phyloP scores from a whole-genome alignment of 805 yeast genomes.

The Torulaspora quercuum region DNA sequence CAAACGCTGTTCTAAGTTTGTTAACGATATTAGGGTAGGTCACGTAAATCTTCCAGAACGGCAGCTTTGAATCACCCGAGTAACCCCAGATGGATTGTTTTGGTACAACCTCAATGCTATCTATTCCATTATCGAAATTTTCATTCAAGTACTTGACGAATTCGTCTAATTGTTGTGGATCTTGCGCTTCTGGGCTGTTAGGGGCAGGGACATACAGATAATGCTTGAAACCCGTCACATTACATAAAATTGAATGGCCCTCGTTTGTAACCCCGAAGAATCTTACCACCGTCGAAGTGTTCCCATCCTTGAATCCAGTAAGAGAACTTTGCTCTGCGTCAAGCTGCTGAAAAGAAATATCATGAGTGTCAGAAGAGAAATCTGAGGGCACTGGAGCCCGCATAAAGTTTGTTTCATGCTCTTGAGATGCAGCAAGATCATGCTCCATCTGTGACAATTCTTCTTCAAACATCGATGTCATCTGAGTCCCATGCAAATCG shows the following conservation, averaged over 20 bases:
- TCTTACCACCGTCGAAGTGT: constrained; percentile 57
- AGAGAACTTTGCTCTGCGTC: constrained; percentile 84
- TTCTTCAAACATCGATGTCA: constrained; percentile 30
- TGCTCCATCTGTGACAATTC: constrained; percentile 35
- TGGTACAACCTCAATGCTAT: constrained; percentile 57
- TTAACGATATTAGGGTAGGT: constrained; percentile 64
- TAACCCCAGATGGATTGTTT: constrained; percentile 95
- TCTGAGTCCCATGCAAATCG: constrained; percentile 23
- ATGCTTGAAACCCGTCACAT: constrained; percentile 83
- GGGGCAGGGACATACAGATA: constrained; percentile 93
- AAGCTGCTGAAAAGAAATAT: constrained; percentile 79
- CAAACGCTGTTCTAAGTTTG: constrained; percentile 74
- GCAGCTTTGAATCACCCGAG: constrained; percentile 69
- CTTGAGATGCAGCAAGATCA: constrained; percentile 27
- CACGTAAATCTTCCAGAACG: constrained; percentile 72
- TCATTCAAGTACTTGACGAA: constrained; percentile 47
- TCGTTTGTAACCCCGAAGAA: constrained; percentile 89
- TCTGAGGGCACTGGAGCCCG: constrained; percentile 55
- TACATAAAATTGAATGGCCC: constrained; percentile 87
- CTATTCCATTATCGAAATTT: constrained; percentile 53
- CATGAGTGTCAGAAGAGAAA: constrained; percentile 48
- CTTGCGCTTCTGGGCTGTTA: constrained; percentile 44
- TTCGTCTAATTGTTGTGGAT: constrained; percentile 35
- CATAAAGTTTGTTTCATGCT: constrained; percentile 39
- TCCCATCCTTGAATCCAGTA: constrained; percentile 34